Conservation (phyloP, 495 filamentous ascomycete genomes). For the Aspergillus indologenus region DNA sequence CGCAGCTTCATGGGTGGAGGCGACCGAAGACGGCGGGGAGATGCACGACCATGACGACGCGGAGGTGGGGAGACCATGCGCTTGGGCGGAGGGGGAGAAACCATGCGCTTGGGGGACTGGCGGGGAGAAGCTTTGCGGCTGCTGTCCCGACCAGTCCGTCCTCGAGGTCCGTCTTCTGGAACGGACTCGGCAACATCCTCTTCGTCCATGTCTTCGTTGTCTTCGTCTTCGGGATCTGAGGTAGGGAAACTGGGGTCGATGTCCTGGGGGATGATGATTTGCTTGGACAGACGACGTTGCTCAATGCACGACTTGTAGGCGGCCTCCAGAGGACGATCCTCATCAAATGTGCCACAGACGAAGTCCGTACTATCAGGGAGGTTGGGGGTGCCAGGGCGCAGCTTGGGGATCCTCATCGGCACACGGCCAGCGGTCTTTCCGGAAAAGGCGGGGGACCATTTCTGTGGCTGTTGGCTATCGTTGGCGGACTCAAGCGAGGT, state of each 20-base stretch:
- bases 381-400: constrained; percentile 73
- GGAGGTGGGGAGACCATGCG: constrained; percentile 53
- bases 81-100: constrained; percentile 23
- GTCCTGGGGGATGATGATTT: constrained; percentile 79
- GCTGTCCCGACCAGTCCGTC: constrained; percentile 26
- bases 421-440: constrained; percentile 24
- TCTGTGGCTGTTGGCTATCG: constrained; percentile 35
- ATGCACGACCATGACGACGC: constrained; percentile 61
- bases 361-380: constrained; percentile 97
- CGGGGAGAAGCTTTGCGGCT: constrained; percentile 32
- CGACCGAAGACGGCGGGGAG: constrained; percentile 66
- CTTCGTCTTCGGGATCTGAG: constrained; percentile 87
- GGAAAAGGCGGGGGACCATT: constrained; percentile 32
- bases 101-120: constrained; percentile 43
- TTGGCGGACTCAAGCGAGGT: constrained; percentile 65
- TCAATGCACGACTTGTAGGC: constrained; percentile 86
- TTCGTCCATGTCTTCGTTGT: constrained; percentile 67
- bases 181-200: constrained; percentile 43
- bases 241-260: constrained; percentile 97
- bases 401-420: constrained; percentile 47
- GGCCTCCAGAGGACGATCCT: constrained; percentile 89
- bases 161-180: constrained; percentile 37
- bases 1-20: constrained; percentile 43
- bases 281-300: constrained; percentile 74
- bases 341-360: constrained; percentile 93